phyloP scores from a whole-genome alignment of 352 stramenopile species.

The Phytophthora idaei region DNA sequence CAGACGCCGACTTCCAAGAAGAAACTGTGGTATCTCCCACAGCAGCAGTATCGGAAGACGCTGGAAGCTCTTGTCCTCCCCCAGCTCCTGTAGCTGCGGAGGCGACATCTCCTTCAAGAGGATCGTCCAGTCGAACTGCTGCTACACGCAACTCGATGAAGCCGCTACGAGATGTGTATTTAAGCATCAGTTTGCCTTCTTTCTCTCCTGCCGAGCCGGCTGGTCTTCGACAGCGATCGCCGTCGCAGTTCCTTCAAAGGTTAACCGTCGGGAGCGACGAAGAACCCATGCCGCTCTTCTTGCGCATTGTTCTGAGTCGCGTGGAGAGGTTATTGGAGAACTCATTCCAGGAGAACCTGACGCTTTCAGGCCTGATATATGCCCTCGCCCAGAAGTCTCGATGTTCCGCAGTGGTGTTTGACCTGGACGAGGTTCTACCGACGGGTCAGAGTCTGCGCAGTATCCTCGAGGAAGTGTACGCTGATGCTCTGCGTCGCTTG shows the following conservation, averaged over 20 bases:
- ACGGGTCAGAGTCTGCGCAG: constrained; percentile 61
- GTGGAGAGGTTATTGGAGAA: constrained; percentile 80
- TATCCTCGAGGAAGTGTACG: constrained; percentile 85
- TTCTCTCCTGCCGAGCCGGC: constrained; percentile 62
- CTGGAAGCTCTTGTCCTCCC: background rate
- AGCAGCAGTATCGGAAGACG: constrained; percentile 6
- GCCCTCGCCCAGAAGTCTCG: constrained; percentile 68
- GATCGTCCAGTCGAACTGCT: constrained; percentile 52
- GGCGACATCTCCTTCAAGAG: constrained; percentile 19
- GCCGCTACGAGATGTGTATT: constrained; percentile 64
- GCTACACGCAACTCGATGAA: constrained; percentile 71
- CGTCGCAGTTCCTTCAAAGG: constrained; percentile 23
- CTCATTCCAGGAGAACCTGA: constrained; percentile 85
- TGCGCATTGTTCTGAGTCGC: constrained; percentile 78
- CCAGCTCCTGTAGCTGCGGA: constrained; percentile 10
- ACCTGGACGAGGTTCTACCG: constrained; percentile 47
- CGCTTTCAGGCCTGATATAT: constrained; percentile 78
- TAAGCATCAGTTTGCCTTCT: constrained; percentile 71
- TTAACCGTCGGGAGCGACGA: constrained; percentile 21
- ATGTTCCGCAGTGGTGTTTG: constrained; percentile 60
- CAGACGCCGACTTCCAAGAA: constrained; percentile 48
- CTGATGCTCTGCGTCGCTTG: constrained; percentile 65
- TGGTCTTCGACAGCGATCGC: constrained; percentile 35
- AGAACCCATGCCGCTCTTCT: constrained; percentile 51
- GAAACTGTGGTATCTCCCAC: constrained; percentile 14